phyloP scores from a whole-genome alignment of 2,329 filamentous ascomycete species.

The Fusarium sp. region DNA sequence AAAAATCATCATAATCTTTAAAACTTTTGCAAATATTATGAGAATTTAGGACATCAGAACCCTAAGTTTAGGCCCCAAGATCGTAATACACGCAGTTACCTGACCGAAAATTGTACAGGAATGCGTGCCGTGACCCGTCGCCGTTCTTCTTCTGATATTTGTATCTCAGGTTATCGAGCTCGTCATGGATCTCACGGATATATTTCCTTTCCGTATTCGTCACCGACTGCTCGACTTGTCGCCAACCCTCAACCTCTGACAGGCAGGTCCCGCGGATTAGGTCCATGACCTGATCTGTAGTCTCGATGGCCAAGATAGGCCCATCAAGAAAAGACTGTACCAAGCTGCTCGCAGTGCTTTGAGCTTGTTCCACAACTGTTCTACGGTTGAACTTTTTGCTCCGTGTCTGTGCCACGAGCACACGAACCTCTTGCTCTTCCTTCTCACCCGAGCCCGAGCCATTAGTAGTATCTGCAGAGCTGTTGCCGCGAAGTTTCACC shows the following conservation, averaged over 20 bases:
- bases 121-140: conserved; percentile 74
- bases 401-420: conserved; percentile 83
- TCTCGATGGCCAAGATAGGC: conserved; percentile 88
- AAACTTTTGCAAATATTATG: background rate
- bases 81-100: conserved; percentile 89
- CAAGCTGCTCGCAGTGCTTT: conserved; percentile 67
- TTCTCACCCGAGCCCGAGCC: conserved; percentile 43
- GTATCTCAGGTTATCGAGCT: conserved; percentile 72
- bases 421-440: conserved; percentile 77
- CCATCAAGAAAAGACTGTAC: conserved; percentile 78
- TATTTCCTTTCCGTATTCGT: conserved; percentile 84
- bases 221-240: conserved; percentile 80
- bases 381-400: conserved; percentile 93
- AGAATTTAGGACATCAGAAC: background rate
- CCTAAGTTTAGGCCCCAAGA: conserved; percentile 54
- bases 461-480: conserved; percentile 45
- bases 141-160: conserved; percentile 64
- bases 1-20: background rate
- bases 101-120: conserved; percentile 92
- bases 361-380: conserved; percentile 84
- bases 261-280: conserved; percentile 78
- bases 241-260: conserved; percentile 86
- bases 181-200: conserved; percentile 81
- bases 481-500: conserved; percentile 53
- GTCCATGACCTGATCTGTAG: conserved; percentile 83